Percentiles rank a stretch among this genome's conserved stretches.
phyloP scores from a whole-genome alignment of 495 filamentous ascomycete species.

The Podospora bellae-mahoneyi region DNA sequence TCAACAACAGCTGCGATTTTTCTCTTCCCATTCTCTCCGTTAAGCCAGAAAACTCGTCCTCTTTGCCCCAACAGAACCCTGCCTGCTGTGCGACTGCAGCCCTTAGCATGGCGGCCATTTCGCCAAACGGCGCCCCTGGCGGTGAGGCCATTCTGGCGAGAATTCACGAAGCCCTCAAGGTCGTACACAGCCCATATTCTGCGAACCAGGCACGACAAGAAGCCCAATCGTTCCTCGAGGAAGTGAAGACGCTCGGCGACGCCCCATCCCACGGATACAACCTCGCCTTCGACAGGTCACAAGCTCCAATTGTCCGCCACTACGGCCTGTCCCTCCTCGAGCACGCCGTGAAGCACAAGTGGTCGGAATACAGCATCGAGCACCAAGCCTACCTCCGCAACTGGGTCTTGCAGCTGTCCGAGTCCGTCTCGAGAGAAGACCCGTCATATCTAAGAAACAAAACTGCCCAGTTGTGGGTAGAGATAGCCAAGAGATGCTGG shows the following conservation, averaged over 20 bases:
- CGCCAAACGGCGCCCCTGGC: conserved; percentile 30
- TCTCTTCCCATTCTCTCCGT: neutral
- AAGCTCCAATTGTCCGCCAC: conserved; percentile 79
- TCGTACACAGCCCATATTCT: conserved; percentile 79
- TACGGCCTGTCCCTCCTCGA: conserved; percentile 91
- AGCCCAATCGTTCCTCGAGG: conserved; percentile 78
- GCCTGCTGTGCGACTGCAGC: neutral
- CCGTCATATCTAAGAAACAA: conserved; percentile 87
- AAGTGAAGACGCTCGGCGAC: conserved; percentile 69
- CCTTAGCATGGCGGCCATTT: neutral
- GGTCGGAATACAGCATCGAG: conserved; percentile 62
- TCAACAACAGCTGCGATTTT: neutral
- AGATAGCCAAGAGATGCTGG: conserved; percentile 92
- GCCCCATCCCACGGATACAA: conserved; percentile 83
- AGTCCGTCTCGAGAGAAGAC: conserved; percentile 66
- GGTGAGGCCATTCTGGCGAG: conserved; percentile 43
- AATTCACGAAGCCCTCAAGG: conserved; percentile 78
- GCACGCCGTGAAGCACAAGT: conserved; percentile 77
- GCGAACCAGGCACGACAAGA: conserved; percentile 79
- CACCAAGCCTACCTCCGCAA: conserved; percentile 62
- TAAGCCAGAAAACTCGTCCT: neutral
- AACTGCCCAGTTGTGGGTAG: conserved; percentile 91
- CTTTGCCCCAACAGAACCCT: neutral
- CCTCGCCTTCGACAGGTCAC: conserved; percentile 67
- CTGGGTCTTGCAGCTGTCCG: conserved; percentile 77